Conservation (phyloP, 1,284 basidiomycete genomes). For the Jaminaea rosea region DNA sequence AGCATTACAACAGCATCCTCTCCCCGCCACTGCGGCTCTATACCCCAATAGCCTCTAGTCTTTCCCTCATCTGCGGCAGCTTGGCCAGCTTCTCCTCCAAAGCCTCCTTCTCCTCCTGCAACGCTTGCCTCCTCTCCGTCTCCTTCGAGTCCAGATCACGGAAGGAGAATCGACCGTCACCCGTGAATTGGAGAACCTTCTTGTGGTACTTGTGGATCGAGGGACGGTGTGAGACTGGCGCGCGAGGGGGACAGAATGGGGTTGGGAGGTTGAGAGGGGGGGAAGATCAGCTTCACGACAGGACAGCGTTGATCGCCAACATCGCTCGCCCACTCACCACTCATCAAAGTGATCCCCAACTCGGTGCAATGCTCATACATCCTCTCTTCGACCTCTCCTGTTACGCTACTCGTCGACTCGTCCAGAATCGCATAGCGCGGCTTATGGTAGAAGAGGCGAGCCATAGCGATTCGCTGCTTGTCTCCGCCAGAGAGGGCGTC, state of each 20-base stretch:
- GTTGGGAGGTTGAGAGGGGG: constrained; percentile 51
- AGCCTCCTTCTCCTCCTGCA: constrained; percentile 77
- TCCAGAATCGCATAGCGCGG: constrained; percentile 97
- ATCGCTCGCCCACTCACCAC: background rate
- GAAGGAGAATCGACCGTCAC: constrained; percentile 58
- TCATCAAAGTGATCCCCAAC: constrained; percentile 46
- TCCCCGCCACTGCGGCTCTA: too few species aligned
- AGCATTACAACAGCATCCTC: too few species aligned
- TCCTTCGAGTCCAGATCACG: constrained; percentile 68
- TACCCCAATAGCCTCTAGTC: constrained; percentile 71
- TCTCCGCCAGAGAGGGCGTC: constrained; percentile 77
- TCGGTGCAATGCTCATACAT: constrained; percentile 90
- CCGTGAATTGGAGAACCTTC: constrained; percentile 40
- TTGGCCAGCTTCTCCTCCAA: constrained; percentile 46
- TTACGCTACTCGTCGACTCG: constrained; percentile 89
- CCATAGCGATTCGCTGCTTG: constrained; percentile 81
- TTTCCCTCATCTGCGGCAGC: constrained; percentile 69
- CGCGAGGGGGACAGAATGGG: constrained; percentile 45
- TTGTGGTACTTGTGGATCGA: constrained; percentile 87
- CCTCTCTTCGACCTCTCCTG: constrained; percentile 77
- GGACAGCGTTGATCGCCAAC: background rate
- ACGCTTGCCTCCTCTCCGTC: constrained; percentile 68
- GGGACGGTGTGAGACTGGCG: constrained; percentile 53
- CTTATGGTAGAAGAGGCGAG: constrained; percentile 85
- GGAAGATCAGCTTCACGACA: background rate